phyloP scores from a whole-genome alignment of 768 basidiomycete genomes.

The Hortiboletus flavorubellus region DNA sequence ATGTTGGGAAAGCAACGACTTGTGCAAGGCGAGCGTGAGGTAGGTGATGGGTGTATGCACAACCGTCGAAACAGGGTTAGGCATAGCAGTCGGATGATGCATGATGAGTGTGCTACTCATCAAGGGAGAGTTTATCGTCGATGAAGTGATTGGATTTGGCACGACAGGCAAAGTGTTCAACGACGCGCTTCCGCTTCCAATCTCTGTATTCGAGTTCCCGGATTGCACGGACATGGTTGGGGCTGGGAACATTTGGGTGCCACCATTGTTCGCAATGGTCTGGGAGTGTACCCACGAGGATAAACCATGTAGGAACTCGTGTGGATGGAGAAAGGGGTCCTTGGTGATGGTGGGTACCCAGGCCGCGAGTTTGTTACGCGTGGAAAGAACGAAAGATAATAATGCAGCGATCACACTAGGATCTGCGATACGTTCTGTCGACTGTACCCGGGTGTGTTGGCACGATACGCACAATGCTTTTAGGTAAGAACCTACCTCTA shows the following conservation, averaged over 20 bases:
- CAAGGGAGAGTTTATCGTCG: constrained; percentile 7
- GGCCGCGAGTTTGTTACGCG: constrained; percentile 66
- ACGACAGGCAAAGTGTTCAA: constrained; percentile 18
- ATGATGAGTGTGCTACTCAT: constrained; percentile 5
- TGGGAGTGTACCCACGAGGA: constrained; percentile 27
- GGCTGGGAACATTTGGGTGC: constrained; percentile 30
- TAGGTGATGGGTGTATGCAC: constrained; percentile 7
- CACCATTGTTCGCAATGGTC: constrained; percentile 5
- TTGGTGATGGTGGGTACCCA: constrained; percentile 52
- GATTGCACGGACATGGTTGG: constrained; percentile 22
- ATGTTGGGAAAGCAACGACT: constrained; percentile 25
- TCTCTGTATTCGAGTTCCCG: constrained; percentile 11
- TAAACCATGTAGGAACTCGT: constrained; percentile 52
- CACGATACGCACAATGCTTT: not conserved
- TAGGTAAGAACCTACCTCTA: constrained; percentile 46
- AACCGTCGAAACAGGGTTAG: constrained; percentile 2
- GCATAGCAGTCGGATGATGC: constrained; percentile 15
- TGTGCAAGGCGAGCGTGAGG: constrained; percentile 27
- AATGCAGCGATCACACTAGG: constrained; percentile 69
- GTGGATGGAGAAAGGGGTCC: constrained; percentile 76
- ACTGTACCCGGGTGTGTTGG: constrained; percentile 35
- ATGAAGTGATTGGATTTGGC: not conserved
- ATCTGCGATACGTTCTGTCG: constrained; percentile 70
- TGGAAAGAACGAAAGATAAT: constrained; percentile 62
- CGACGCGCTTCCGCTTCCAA: constrained; percentile 13